A percentile compares a stretch with the other conserved stretches of the same genome.
phyloP scores from a whole-genome alignment of 345 rosid genomes.

The Microcos paniculata region DNA sequence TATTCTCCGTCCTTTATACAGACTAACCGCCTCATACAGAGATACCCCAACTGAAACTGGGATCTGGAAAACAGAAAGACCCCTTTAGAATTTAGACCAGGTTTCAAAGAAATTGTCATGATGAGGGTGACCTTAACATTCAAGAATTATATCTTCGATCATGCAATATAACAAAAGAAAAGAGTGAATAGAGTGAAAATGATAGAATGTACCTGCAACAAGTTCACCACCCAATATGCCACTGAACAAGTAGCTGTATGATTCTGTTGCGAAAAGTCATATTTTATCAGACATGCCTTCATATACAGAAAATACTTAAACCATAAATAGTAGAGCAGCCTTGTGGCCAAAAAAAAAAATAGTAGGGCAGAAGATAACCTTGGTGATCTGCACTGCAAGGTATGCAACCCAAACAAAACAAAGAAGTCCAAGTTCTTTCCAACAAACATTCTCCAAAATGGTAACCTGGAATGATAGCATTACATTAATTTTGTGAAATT shows the following conservation, averaged over 20 bases:
- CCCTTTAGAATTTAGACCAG: not conserved
- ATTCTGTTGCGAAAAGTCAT: slow-evolving; percentile 40
- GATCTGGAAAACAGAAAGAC: slow-evolving; percentile 36
- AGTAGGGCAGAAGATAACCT: slow-evolving; percentile 41
- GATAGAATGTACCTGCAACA: slow-evolving; percentile 49
- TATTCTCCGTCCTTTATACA: slow-evolving; percentile 60
- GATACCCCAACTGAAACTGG: slow-evolving; percentile 73
- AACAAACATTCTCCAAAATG: slow-evolving; percentile 60
- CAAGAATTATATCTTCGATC: not conserved
- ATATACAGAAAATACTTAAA: not conserved
- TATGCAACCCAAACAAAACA: slow-evolving; percentile 72
- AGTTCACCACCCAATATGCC: slow-evolving; percentile 61
- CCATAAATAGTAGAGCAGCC: too few species aligned
- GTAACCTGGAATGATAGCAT: slow-evolving; percentile 38
- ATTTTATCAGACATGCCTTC: slow-evolving; percentile 16
- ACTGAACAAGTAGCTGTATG: slow-evolving; percentile 53
- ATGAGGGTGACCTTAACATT: not conserved
- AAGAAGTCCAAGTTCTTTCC: slow-evolving; percentile 88
- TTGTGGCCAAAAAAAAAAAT: slow-evolving; percentile 19
- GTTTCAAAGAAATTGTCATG: not conserved
- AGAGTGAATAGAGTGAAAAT: not conserved
- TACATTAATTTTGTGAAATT: not conserved
- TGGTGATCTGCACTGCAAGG: slow-evolving; percentile 61
- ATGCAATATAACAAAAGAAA: not conserved
- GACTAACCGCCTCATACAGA: slow-evolving; percentile 57